phyloP scores from a whole-genome alignment of 352 stramenopile species.

The Phytophthora cryptogea region DNA sequence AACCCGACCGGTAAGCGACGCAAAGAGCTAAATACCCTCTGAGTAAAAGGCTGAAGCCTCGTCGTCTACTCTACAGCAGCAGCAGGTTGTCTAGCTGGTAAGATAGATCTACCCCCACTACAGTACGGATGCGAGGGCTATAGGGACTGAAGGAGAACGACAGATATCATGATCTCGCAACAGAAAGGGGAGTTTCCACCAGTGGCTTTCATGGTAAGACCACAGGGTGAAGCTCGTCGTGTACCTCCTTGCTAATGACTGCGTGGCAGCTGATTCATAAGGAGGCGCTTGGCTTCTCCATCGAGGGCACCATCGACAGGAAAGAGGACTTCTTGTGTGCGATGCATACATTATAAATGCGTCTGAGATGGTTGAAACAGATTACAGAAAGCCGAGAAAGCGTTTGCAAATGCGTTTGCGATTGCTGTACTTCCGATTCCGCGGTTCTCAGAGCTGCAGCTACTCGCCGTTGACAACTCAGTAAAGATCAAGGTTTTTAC shows the following conservation, averaged over 20 bases:
- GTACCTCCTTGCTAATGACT: no score
- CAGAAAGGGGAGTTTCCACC: slow-evolving; percentile 67
- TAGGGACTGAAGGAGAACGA: slow-evolving; percentile 1
- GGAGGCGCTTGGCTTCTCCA: slow-evolving; percentile 35
- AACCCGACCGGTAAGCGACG: slow-evolving; percentile 40
- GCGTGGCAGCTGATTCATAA: slow-evolving; percentile 45
- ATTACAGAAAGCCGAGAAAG: slow-evolving; percentile 60
- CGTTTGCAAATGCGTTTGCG: slow-evolving; percentile 57
- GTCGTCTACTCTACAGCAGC: slow-evolving; percentile 33
- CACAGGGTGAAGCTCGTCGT: no score
- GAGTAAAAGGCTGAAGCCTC: not conserved
- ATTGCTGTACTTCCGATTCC: slow-evolving; percentile 56
- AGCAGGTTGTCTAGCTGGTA: slow-evolving; percentile 59
- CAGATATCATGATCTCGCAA: slow-evolving; percentile 84
- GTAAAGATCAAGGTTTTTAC: slow-evolving; percentile 54
- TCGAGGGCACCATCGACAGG: slow-evolving; percentile 54
- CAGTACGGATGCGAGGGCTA: not conserved
- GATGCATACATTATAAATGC: not conserved
- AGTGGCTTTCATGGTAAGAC: slow-evolving; percentile 65
- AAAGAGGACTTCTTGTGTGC: slow-evolving; percentile 2
- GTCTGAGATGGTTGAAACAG: slow-evolving; percentile 21
- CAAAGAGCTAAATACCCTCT: not conserved
- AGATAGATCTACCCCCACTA: not conserved
- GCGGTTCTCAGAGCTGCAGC: slow-evolving; percentile 50
- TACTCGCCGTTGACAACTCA: slow-evolving; percentile 42